phyloP scores from a whole-genome alignment of 495 filamentous ascomycete genomes.

The Tuber melanosporum region DNA sequence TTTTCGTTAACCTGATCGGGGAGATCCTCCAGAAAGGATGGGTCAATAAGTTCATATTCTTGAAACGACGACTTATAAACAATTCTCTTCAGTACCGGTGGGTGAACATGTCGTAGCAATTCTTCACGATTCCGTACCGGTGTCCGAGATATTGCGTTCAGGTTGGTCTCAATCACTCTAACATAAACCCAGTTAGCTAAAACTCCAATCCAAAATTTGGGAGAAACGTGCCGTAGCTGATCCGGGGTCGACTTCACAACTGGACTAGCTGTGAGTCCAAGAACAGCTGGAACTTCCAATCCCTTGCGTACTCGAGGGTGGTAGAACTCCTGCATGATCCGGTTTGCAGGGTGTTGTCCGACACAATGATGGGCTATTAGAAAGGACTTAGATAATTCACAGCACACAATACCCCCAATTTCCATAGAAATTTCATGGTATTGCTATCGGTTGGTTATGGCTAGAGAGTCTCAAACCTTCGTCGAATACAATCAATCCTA shows the following conservation, averaged over 20 bases:
- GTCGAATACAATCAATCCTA: slow-evolving; percentile 77
- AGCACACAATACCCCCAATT: neutral
- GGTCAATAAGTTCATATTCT: slow-evolving; percentile 17
- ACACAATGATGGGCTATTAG: slow-evolving; percentile 63
- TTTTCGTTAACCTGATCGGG: slow-evolving; percentile 24
- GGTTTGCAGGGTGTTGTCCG: slow-evolving; percentile 59
- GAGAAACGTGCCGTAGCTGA: slow-evolving; percentile 47
- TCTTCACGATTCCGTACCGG: slow-evolving; percentile 67
- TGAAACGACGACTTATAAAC: slow-evolving; percentile 43
- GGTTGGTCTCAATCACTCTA: slow-evolving; percentile 64
- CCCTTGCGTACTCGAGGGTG: slow-evolving; percentile 46
- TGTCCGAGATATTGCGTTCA: slow-evolving; percentile 65
- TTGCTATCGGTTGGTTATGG: neutral
- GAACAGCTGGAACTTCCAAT: slow-evolving; percentile 58
- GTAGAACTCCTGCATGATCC: slow-evolving; percentile 75
- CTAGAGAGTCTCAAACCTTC: slow-evolving; percentile 58
- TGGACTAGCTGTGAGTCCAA: slow-evolving; percentile 83
- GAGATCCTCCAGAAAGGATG: slow-evolving; percentile 8
- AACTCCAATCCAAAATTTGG: neutral
- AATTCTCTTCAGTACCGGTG: slow-evolving; percentile 55
- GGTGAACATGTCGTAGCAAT: slow-evolving; percentile 60
- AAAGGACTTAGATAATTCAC: slow-evolving; percentile 37
- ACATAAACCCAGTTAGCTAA: slow-evolving; percentile 2
- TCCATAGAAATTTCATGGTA: slow-evolving; percentile 9
- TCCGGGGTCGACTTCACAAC: slow-evolving; percentile 53